These are phyloP conservation scores for Colletotrichum lentis DNA, from an alignment of 2,329 filamentous ascomycete genomes.

Conservation along the genomic window DNA sequence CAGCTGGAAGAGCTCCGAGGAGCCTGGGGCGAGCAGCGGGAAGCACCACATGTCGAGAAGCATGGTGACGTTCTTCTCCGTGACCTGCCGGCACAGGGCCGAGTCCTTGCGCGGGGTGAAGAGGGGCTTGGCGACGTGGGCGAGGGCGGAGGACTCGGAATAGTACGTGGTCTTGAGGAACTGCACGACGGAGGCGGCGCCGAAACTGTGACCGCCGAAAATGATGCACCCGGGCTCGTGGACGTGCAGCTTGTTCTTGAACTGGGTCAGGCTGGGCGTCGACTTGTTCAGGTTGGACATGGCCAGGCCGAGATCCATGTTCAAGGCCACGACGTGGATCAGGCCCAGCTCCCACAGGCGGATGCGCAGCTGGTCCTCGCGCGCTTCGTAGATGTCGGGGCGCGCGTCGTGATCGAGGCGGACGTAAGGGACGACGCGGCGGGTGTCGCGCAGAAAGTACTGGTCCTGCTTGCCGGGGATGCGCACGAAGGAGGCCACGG, in stretches of 20 bases:
- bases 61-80: slow-evolving; percentile 69
- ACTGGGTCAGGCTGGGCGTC: slow-evolving; percentile 61
- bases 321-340: slow-evolving; percentile 72
- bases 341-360: slow-evolving; percentile 81
- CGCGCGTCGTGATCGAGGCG: slow-evolving; percentile 69
- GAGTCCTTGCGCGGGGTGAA: slow-evolving; percentile 66
- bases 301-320: slow-evolving; percentile 66
- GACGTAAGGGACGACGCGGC: slow-evolving; percentile 56
- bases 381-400: slow-evolving; percentile 69
- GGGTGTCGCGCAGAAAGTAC: slow-evolving; percentile 47
- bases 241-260: slow-evolving; percentile 70
- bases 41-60: slow-evolving; percentile 85
- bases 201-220: slow-evolving; percentile 84
- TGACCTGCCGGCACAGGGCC: slow-evolving; percentile 71
- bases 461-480: slow-evolving; percentile 60
- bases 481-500: slow-evolving; percentile 77
- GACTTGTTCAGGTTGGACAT: slow-evolving; percentile 64
- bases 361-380: slow-evolving; percentile 77
- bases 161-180: slow-evolving; percentile 83
- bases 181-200: slow-evolving; percentile 76
- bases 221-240: slow-evolving; percentile 75
- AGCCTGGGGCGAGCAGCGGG: slow-evolving; percentile 70
- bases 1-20: slow-evolving; percentile 72
- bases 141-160: slow-evolving; percentile 57
- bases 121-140: slow-evolving; percentile 62